Percentiles rank a stretch among this genome's conserved stretches.
Evolutionary conservation across 176 grass and related monocot genomes (phyloP).

Genomic region (Melocanna baccifera): DNA sequence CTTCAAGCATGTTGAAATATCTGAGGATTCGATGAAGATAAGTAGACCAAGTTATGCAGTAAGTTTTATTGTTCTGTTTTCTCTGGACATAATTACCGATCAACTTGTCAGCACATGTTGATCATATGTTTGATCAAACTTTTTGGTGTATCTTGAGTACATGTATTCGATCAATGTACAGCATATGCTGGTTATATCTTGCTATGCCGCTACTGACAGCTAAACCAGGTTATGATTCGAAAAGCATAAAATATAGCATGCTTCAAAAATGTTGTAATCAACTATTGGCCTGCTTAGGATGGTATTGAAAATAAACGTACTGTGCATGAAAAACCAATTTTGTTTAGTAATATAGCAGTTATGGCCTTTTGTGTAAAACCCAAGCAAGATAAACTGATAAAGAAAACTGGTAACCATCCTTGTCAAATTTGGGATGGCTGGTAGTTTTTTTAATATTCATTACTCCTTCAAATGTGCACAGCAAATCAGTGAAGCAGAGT

Average conservation of each 20-base stretch:
- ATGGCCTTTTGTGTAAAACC: background rate
- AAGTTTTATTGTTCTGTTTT: conserved; percentile 27
- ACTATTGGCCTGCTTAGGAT: background rate
- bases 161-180: background rate
- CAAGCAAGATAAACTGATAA: background rate
- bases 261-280: background rate
- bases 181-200: background rate
- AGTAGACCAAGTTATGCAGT: conserved; percentile 62
- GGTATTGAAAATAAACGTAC: background rate
- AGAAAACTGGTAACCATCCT: background rate
- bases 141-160: background rate
- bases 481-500: background rate
- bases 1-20: conserved; percentile 51
- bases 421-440: background rate
- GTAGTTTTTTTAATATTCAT: background rate
- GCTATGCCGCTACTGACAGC: background rate
- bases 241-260: background rate
- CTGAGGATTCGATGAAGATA: conserved; percentile 36
- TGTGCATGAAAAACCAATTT: background rate
- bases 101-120: background rate
- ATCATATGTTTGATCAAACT: background rate
- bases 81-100: background rate
- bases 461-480: background rate
- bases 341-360: background rate
- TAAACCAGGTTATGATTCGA: background rate